phyloP scores from a whole-genome alignment of 371 early-diverging fungal species.

The Mortierella sp. region DNA sequence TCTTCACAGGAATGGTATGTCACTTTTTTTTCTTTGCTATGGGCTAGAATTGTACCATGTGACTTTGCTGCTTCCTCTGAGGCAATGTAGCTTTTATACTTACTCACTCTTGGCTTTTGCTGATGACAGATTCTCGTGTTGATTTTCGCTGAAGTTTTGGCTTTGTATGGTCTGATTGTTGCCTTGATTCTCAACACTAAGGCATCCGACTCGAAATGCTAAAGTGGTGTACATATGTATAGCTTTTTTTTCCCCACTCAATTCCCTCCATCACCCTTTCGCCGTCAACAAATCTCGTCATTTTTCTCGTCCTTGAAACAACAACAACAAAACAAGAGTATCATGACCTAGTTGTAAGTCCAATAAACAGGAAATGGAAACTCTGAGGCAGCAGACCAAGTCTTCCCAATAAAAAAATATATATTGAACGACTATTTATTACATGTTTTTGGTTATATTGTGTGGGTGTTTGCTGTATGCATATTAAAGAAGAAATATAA shows the following conservation, averaged over 20 bases:
- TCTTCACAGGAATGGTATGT: slow-evolving; percentile 31
- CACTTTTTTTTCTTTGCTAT: not conserved
- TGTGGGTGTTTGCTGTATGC: no score
- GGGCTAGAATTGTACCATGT: not conserved
- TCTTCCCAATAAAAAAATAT: no score
- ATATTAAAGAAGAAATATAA: not conserved
- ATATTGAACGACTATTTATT: no score
- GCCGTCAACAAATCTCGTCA: not conserved
- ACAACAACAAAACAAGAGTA: no score
- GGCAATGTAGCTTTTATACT: not conserved
- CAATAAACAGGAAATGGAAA: no score
- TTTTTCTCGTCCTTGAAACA: not conserved
- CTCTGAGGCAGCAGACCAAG: no score
- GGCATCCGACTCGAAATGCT: slow-evolving; percentile 54
- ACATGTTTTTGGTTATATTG: no score
- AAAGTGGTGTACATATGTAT: not conserved
- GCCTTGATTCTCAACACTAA: slow-evolving; percentile 87
- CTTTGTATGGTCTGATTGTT: slow-evolving; percentile 91
- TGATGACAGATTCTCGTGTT: slow-evolving; percentile 78
- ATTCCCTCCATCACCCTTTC: not conserved
- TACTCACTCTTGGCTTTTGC: slow-evolving; percentile 6
- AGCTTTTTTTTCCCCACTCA: not conserved
- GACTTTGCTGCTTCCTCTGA: not conserved
- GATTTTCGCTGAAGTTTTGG: slow-evolving; percentile 95
- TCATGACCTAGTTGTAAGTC: no score